Percentiles rank a stretch among this genome's conserved stretches.
phyloP scores from a whole-genome alignment of 345 rosid genomes.

The Syzygium oleosum region DNA sequence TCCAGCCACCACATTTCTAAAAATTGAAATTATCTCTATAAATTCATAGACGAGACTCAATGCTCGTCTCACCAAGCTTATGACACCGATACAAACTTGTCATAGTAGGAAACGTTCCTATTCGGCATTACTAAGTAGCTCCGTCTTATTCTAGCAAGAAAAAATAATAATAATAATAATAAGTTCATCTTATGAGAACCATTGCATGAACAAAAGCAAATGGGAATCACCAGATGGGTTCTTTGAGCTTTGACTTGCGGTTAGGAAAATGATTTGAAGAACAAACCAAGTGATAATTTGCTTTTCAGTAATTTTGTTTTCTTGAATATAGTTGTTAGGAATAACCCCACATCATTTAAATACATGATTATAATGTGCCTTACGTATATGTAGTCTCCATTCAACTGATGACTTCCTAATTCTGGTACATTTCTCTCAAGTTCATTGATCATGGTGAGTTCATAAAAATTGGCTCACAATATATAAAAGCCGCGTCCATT shows the following conservation, averaged over 20 bases:
- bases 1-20: not conserved
- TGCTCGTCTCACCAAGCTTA: not conserved
- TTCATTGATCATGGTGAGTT: not conserved
- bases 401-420: not conserved
- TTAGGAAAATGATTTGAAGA: not conserved
- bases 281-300: not conserved
- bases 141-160: not conserved
- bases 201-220: not conserved
- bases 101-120: not conserved
- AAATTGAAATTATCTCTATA: not conserved
- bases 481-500: not conserved
- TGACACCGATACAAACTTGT: not conserved
- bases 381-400: not conserved
- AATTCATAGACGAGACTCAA: not conserved
- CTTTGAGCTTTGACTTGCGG: not conserved
- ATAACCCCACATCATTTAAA: not conserved
- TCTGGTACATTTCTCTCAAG: not conserved
- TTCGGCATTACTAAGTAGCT: not conserved
- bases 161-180: not conserved
- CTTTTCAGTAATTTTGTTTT: not conserved
- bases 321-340: not conserved
- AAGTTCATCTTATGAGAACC: not conserved
- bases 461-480: not conserved
- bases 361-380: not conserved
- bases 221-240: not conserved